Evolutionary conservation across 805 yeast genomes (phyloP).

Genomic region (Myxozyma udenii): DNA sequence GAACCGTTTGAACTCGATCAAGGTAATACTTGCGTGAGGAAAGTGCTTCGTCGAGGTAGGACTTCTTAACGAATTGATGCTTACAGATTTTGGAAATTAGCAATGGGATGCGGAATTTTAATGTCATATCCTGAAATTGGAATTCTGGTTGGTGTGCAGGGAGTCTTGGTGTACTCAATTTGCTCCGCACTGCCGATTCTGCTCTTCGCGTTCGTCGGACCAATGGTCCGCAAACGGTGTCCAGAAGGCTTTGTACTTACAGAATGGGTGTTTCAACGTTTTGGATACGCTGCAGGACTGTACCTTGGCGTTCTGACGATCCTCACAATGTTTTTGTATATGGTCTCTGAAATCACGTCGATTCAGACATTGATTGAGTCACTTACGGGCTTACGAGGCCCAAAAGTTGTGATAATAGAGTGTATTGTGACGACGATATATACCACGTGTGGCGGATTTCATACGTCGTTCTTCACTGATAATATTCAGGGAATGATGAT

Average conservation of each 20-base stretch:
- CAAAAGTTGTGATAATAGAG: conserved; percentile 79
- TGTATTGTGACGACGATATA: conserved; percentile 84
- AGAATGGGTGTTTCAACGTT: conserved; percentile 88
- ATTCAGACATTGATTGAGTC: conserved; percentile 72
- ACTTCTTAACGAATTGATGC: neutral
- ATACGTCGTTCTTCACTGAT: conserved; percentile 83
- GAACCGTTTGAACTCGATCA: conserved; percentile 77
- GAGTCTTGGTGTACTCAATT: conserved; percentile 73
- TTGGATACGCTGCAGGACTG: conserved; percentile 67
- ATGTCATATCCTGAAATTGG: conserved; percentile 86
- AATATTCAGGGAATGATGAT: conserved; percentile 76
- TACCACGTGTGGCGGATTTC: conserved; percentile 85
- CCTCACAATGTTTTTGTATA: conserved; percentile 76
- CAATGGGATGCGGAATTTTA: conserved; percentile 84
- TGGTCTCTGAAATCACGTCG: conserved; percentile 85
- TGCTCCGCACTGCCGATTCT: conserved; percentile 81
- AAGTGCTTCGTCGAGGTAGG: conserved; percentile 31
- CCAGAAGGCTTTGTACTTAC: conserved; percentile 90
- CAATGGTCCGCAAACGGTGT: conserved; percentile 68
- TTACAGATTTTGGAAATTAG: conserved; percentile 41
- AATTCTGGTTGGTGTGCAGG: conserved; percentile 81
- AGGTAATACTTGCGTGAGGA: conserved; percentile 83
- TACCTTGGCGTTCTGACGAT: conserved; percentile 79
- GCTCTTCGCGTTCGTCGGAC: conserved; percentile 80
- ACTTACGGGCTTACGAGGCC: conserved; percentile 71